Base-by-base conservation (phyloP, 2,329 filamentous ascomycete species). In the Fusarium nanum region DNA sequence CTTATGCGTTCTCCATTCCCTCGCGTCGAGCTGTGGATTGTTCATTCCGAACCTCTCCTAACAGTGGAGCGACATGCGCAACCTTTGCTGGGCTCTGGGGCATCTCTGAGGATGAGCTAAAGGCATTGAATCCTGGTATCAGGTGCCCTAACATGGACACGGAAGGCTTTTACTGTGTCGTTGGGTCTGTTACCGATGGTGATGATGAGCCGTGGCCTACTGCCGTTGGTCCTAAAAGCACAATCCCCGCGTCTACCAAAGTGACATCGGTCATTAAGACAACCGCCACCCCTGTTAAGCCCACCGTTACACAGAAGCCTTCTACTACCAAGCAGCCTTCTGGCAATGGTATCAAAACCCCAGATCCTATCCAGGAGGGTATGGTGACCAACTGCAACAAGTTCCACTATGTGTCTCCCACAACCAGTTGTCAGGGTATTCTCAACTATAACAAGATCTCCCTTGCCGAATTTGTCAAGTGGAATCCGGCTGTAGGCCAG, bases 381-480 rank as follows among this genome's bases (percentile, higher is more conserved):
- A 64, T 64, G 46, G 27, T 44, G 1, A n/a, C 16, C 0, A 63
- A 40, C 40, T 64, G 59, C 22, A 63, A 64, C 13, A 63, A 63
- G 5, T 64, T 64, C 13, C 52, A 64, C 13, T 18, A n/a, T 5
- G 6, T 64, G 2, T 4, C 1, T 0, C 3, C 25, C 5, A 57
- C 30, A 0, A 57, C 58, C 12, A 57, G 37, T 7, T 64, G 50
- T 4, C 32, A 42, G n/a, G 32, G n/a, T 4, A 46, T 64, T 22
- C 37, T 56, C 1, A 25, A 56, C 16, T 23, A 50, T 2, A 22
- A 64, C 4, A 62, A 62, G 30, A 64, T 64, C 13, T 47, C 60
- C 0, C 45, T 64, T 2, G 2, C 23, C 27, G 27, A 64, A 7
- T 64, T 64, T 16, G 3, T 40, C 13, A 50, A 62, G 23, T 64